Percentiles rank a stretch among this genome's conserved stretches.
These are phyloP conservation scores for Termitomyces sp. DNA, from an alignment of 768 basidiomycete genomes.

Conservation along the genomic window DNA sequence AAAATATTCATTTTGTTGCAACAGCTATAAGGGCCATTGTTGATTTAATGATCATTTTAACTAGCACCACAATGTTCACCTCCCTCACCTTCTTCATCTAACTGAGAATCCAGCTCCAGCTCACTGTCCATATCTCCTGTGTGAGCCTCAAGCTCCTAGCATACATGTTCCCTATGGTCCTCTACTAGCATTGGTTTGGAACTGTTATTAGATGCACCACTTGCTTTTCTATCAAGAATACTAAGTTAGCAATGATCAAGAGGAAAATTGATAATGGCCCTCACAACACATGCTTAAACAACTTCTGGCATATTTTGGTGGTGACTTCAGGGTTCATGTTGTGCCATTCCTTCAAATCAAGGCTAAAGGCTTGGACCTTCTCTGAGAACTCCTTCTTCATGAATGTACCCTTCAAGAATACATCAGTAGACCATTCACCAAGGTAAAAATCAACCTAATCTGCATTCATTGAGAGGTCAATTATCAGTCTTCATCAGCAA, in stretches of 20 bases:
- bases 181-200: too few species aligned
- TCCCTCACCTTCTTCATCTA: too few species aligned
- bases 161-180: not conserved
- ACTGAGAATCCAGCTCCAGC: too few species aligned
- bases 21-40: too few species aligned
- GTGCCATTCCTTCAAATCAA: not conserved
- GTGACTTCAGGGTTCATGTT: not conserved
- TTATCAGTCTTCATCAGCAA: not conserved
- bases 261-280: not conserved
- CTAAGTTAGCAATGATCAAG: not conserved
- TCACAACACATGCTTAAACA: not conserved
- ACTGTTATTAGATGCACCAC: not conserved
- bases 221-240: not conserved
- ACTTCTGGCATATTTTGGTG: not conserved
- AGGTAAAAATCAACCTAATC: slow-evolving; percentile 1
- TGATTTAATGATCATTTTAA: not conserved
- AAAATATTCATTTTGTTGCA: too few species aligned
- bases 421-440: not conserved
- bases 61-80: too few species aligned
- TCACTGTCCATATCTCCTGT: too few species aligned
- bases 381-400: not conserved
- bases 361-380: not conserved
- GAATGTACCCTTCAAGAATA: not conserved
- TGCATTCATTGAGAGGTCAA: not conserved
- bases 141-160: not conserved